Evolutionary conservation across 345 rosid species (phyloP).

Genomic region (Iberis pinnata): DNA sequence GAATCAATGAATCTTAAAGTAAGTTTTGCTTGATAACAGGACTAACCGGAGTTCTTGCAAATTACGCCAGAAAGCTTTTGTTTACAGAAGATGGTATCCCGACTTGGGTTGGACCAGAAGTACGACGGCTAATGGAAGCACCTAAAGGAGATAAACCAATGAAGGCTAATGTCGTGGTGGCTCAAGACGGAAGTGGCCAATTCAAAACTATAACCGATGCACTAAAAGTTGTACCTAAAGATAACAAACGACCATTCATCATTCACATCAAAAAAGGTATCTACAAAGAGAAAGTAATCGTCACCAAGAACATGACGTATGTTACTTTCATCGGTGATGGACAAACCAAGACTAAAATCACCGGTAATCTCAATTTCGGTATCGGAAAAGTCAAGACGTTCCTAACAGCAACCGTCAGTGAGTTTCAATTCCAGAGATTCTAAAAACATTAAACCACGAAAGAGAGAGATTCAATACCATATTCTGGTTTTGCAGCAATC

Average conservation of each 20-base stretch:
- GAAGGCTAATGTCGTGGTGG: constrained; percentile 49
- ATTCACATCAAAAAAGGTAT: constrained; percentile 62
- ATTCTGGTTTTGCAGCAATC: constrained; percentile 29
- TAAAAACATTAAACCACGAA: neutral
- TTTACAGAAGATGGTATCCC: constrained; percentile 34
- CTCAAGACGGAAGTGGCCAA: constrained; percentile 68
- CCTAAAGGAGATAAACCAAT: constrained; percentile 19
- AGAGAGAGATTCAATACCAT: neutral
- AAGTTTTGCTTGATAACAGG: constrained; percentile 18
- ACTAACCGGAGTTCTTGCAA: constrained; percentile 10
- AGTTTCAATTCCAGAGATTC: constrained; percentile 21
- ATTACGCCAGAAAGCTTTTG: constrained; percentile 32
- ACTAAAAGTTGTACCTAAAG: constrained; percentile 37
- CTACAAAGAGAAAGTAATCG: constrained; percentile 45
- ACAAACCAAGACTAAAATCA: constrained; percentile 50
- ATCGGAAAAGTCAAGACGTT: constrained; percentile 44
- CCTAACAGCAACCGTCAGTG: constrained; percentile 54
- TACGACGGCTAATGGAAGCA: constrained; percentile 34
- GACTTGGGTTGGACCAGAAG: constrained; percentile 37
- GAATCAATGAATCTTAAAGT: neutral
- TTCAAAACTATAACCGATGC: constrained; percentile 53
- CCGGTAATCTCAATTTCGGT: constrained; percentile 39
- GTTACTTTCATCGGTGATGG: constrained; percentile 75
- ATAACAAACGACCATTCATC: constrained; percentile 35
- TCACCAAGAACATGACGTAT: constrained; percentile 29